A percentile compares a stretch with the other conserved stretches of the same genome.
Evolutionary conservation across 495 filamentous ascomycete genomes (phyloP).

Genomic region (Penicillium macrosclerotiorum): DNA sequence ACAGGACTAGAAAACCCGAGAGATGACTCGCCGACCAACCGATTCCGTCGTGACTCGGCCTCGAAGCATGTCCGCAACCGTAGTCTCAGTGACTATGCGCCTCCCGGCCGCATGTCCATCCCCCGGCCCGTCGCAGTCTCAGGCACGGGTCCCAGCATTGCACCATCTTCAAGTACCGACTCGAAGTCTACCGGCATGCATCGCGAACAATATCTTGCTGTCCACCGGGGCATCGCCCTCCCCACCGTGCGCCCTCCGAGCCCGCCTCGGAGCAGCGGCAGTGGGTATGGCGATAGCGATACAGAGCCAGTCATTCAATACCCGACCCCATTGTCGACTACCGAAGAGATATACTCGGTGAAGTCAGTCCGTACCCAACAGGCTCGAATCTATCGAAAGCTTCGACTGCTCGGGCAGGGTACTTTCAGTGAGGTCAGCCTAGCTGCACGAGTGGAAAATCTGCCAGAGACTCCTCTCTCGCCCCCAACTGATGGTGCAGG

Average conservation of each 20-base stretch:
- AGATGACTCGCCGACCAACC: slow-evolving; percentile 35
- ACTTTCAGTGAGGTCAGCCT: slow-evolving; percentile 94
- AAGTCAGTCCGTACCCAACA: slow-evolving; percentile 46
- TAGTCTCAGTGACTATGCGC: slow-evolving; percentile 84
- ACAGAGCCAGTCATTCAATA: slow-evolving; percentile 32
- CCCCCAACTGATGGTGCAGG: slow-evolving; percentile 35
- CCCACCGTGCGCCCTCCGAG: slow-evolving; percentile 65
- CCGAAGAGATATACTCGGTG: slow-evolving; percentile 44
- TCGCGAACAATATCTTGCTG: slow-evolving; percentile 76
- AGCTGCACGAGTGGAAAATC: slow-evolving; percentile 60
- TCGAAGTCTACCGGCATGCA: slow-evolving; percentile 59
- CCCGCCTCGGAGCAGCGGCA: slow-evolving; percentile 62
- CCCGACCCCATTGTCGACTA: slow-evolving; percentile 12
- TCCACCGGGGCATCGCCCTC: slow-evolving; percentile 65
- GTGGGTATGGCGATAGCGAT: slow-evolving; percentile 36
- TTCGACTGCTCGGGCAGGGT: slow-evolving; percentile 82
- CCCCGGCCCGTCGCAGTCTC: slow-evolving; percentile 73
- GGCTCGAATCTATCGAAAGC: slow-evolving; percentile 61
- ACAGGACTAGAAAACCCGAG: slow-evolving; percentile 36
- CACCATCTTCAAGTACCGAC: slow-evolving; percentile 39
- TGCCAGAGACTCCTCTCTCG: slow-evolving; percentile 18
- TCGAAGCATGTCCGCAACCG: slow-evolving; percentile 61
- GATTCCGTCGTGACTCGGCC: slow-evolving; percentile 27
- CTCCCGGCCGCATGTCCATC: slow-evolving; percentile 60
- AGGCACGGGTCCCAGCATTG: slow-evolving; percentile 43